These are phyloP conservation scores for Saccharomycopsis sp. DNA, from an alignment of 805 yeast genomes.

Conservation along the genomic window DNA sequence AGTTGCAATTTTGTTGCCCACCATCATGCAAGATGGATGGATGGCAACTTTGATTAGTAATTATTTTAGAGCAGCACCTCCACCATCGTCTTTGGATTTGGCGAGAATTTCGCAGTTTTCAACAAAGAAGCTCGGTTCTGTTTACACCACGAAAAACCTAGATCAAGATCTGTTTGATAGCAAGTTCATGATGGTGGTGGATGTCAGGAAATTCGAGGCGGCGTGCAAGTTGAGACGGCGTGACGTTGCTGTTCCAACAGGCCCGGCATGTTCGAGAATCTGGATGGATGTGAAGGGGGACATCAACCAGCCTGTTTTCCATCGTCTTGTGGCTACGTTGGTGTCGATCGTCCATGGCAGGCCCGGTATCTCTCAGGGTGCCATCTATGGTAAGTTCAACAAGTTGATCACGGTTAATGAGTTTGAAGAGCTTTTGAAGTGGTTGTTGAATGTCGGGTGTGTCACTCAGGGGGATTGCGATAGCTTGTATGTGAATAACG, in stretches of 20 bases:
- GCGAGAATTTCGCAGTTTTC: background rate
- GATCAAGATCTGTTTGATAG: constrained; percentile 4
- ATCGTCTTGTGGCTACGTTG: constrained; percentile 37
- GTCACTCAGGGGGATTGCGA: constrained; percentile 8
- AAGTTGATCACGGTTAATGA: constrained; percentile 14
- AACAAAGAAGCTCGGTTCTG: background rate
- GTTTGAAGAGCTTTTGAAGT: constrained; percentile 9
- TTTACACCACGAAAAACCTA: constrained; percentile 1
- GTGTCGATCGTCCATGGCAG: constrained; percentile 38
- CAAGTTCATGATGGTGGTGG: too few species aligned
- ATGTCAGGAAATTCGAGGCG: too few species aligned
- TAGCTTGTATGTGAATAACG: constrained; percentile 3
- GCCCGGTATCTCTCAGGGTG: constrained; percentile 42
- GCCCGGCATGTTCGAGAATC: constrained; percentile 51
- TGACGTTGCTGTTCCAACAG: constrained; percentile 51
- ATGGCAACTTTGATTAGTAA: constrained; percentile 2
- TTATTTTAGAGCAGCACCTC: background rate
- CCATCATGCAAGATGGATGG: constrained; percentile 19
- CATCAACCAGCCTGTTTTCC: constrained; percentile 55
- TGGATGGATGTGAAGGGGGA: constrained; percentile 67
- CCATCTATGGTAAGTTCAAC: constrained; percentile 23
- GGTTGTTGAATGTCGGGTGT: constrained; percentile 9
- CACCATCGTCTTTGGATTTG: too few species aligned
- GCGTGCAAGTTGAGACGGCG: too few species aligned
- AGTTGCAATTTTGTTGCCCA: too few species aligned